These are phyloP conservation scores for Cutaneotrichosporon cutaneum DNA, from an alignment of 1,284 basidiomycete genomes.

Conservation along the genomic window DNA sequence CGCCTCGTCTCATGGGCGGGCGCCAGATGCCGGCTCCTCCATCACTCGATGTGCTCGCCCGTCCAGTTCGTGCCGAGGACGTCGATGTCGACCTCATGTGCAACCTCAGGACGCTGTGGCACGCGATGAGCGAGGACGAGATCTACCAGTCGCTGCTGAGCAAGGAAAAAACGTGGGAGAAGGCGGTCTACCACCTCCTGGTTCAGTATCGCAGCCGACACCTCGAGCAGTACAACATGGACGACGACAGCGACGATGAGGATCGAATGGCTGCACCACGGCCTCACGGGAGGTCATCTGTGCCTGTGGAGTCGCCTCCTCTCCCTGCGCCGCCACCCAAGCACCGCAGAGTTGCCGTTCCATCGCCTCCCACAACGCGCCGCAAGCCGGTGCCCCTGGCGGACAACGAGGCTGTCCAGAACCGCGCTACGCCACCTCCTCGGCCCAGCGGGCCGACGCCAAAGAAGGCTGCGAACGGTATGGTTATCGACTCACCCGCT, in stretches of 20 bases:
- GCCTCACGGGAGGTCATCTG: conserved; percentile 15
- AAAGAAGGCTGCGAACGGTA: conserved; percentile 45
- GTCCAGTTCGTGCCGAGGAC: conserved; percentile 63
- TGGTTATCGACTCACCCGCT: conserved; percentile 28
- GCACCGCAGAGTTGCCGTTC: conserved; percentile 18
- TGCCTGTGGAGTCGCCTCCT: conserved; percentile 19
- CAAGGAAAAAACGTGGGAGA: conserved; percentile 76
- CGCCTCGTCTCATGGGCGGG: conserved; percentile 59
- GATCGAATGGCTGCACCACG: conserved; percentile 16
- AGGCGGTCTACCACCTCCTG: conserved; percentile 84
- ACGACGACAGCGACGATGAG: conserved; percentile 49
- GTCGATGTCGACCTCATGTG: conserved; percentile 88
- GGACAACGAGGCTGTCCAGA: conserved; percentile 45
- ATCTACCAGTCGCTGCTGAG: conserved; percentile 67
- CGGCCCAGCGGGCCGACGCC: conserved; percentile 51
- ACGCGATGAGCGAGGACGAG: conserved; percentile 67
- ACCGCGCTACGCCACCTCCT: conserved; percentile 31
- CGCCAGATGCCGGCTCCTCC: conserved; percentile 64
- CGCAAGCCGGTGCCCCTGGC: conserved; percentile 36
- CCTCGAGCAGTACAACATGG: conserved; percentile 64
- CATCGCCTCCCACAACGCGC: conserved; percentile 21
- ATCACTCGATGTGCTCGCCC: conserved; percentile 66
- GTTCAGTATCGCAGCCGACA: conserved; percentile 71
- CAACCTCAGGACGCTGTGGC: conserved; percentile 89
- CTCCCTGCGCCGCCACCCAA: conserved; percentile 10